These are phyloP conservation scores for Fusarium veterinarium DNA, from an alignment of 2,329 filamentous ascomycete species.

Conservation along the genomic window DNA sequence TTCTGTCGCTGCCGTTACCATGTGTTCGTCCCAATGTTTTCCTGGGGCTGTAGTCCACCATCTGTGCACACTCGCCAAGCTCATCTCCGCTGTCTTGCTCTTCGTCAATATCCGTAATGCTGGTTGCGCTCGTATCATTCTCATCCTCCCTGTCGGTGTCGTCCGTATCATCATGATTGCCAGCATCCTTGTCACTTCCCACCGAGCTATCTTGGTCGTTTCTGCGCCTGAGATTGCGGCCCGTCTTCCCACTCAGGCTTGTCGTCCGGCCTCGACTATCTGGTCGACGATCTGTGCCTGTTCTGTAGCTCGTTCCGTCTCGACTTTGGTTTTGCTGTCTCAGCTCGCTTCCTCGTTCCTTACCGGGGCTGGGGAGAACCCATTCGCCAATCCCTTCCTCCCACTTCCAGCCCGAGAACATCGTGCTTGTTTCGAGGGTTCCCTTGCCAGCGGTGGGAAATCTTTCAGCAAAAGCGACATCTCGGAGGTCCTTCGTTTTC, in stretches of 20 bases:
- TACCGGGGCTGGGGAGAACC: conserved; percentile 44
- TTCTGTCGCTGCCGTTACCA: background rate
- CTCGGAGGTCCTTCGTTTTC: conserved; percentile 63
- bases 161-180: conserved; percentile 13
- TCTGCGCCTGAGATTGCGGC: background rate
- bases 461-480: conserved; percentile 65
- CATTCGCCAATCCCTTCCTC: conserved; percentile 57
- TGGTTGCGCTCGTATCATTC: conserved; percentile 28
- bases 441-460: conserved; percentile 42
- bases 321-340: conserved; percentile 8
- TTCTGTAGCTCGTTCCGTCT: conserved; percentile 11
- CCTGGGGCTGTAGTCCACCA: background rate
- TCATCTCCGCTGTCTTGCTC: conserved; percentile 39
- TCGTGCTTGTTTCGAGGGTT: conserved; percentile 23
- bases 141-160: conserved; percentile 12
- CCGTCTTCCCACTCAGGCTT: conserved; percentile 17
- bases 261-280: conserved; percentile 21
- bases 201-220: conserved; percentile 7
- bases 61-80: conserved; percentile 27
- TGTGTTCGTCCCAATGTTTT: background rate
- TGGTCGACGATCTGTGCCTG: conserved; percentile 17
- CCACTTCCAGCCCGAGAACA: conserved; percentile 54
- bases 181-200: conserved; percentile 23
- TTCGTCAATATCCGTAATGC: conserved; percentile 17
- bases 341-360: conserved; percentile 22